Percentiles rank a stretch among this genome's conserved stretches.
Evolutionary conservation across 1,284 basidiomycete genomes (phyloP).

Genomic region (Heterobasidion irregulare): DNA sequence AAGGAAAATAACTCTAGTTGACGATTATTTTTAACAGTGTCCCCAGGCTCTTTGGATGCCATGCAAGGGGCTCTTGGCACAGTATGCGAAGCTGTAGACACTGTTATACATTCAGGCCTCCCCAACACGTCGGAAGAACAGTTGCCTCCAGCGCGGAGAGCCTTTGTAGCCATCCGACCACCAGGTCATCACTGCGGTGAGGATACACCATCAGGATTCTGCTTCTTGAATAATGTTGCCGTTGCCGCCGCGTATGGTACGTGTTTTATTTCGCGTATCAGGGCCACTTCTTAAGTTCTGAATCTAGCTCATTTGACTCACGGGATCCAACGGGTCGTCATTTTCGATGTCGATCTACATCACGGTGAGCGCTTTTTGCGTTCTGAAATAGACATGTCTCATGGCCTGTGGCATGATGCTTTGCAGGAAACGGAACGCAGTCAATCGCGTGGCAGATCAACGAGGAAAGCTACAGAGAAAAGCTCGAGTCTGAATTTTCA

Average conservation of each 20-base stretch:
- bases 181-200: slow-evolving; percentile 92
- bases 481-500: slow-evolving; percentile 40
- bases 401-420: neutral
- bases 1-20: slow-evolving; percentile 1
- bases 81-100: slow-evolving; percentile 80
- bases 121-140: slow-evolving; percentile 6
- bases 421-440: slow-evolving; percentile 86
- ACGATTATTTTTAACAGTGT: slow-evolving; percentile 37
- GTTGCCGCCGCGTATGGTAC: slow-evolving; percentile 86
- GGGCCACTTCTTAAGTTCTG: neutral
- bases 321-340: slow-evolving; percentile 71
- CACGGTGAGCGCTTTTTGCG: slow-evolving; percentile 48
- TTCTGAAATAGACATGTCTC: neutral
- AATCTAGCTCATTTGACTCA: slow-evolving; percentile 71
- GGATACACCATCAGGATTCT: slow-evolving; percentile 84
- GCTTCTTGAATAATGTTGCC: slow-evolving; percentile 91
- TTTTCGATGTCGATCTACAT: slow-evolving; percentile 93
- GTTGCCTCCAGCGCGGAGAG: slow-evolving; percentile 27
- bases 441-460: slow-evolving; percentile 90
- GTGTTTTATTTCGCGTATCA: neutral
- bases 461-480: slow-evolving; percentile 70
- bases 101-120: slow-evolving; percentile 29
- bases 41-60: slow-evolving; percentile 60
- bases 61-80: slow-evolving; percentile 75
- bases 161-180: slow-evolving; percentile 81